A percentile compares a stretch with the other conserved stretches of the same genome.
phyloP scores from a whole-genome alignment of 495 filamentous ascomycete genomes.

The Cercophora newfieldiana region DNA sequence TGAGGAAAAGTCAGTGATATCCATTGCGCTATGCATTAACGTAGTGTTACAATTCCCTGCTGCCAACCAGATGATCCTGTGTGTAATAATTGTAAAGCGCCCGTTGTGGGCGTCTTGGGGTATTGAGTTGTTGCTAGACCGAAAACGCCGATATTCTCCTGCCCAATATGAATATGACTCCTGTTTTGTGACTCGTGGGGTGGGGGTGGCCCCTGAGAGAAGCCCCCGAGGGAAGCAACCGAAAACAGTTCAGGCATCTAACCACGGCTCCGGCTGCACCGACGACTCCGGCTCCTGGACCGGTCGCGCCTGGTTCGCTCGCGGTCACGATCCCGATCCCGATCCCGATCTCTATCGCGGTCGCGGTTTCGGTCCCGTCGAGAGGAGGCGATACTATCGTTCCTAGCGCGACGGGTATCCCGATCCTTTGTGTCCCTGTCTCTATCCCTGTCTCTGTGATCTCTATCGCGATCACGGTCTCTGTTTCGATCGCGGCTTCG shows the following conservation, averaged over 20 bases:
- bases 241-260: conserved; percentile 15
- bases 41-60: neutral
- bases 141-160: neutral
- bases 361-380: conserved; percentile 23
- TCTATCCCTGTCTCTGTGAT: conserved; percentile 23
- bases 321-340: neutral
- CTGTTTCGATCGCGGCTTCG: conserved; percentile 23
- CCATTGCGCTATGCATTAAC: neutral
- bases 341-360: conserved; percentile 11
- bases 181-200: neutral
- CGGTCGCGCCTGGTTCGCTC: conserved; percentile 2
- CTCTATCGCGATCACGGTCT: conserved; percentile 17
- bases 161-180: neutral
- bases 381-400: conserved; percentile 14
- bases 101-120: neutral
- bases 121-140: neutral
- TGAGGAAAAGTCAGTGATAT: neutral
- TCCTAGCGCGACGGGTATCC: conserved; percentile 5
- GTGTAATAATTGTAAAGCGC: neutral
- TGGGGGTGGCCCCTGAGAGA: neutral
- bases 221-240: neutral
- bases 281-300: conserved; percentile 24
- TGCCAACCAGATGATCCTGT: neutral
- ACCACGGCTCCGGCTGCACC: conserved; percentile 35
- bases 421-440: conserved; percentile 25